Conservation (phyloP, 228 moss, liverwort and hornwort species). For the Sphagnum magellanicum region DNA sequence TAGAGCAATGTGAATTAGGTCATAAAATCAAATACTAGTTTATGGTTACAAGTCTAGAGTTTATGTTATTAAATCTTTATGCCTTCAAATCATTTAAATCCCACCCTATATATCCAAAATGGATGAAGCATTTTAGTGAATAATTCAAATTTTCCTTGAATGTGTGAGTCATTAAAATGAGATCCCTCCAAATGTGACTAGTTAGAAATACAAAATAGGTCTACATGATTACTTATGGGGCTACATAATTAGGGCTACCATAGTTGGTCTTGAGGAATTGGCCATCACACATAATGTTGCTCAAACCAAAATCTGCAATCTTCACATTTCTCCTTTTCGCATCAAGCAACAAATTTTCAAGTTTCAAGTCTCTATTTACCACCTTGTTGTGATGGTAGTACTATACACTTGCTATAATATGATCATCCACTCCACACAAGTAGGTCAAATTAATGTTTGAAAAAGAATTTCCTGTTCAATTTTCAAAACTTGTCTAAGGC, state of each 20-base stretch:
- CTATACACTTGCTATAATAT: constrained; percentile 87
- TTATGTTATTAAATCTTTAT: no score
- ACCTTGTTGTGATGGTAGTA: constrained; percentile 87
- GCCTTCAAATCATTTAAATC: no score
- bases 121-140: no score
- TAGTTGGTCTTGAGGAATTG: constrained; percentile 79
- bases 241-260: constrained; percentile 89
- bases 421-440: constrained; percentile 4
- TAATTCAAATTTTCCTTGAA: no score
- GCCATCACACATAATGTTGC: constrained; percentile 80
- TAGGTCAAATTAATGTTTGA: no score
- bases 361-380: constrained; percentile 77
- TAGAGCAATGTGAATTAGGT: no score
- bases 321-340: constrained; percentile 63
- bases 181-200: no score
- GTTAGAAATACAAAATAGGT: no score
- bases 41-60: background rate
- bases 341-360: constrained; percentile 77
- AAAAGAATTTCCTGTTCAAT: no score
- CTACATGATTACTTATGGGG: constrained; percentile 84
- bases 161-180: no score
- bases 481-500: no score
- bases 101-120: no score
- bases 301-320: constrained; percentile 84
- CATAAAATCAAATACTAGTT: background rate